Percentiles rank a stretch among this genome's conserved stretches.
Evolutionary conservation across 176 grass and related monocot genomes (phyloP).

Genomic region (Aegilops bicornis): DNA sequence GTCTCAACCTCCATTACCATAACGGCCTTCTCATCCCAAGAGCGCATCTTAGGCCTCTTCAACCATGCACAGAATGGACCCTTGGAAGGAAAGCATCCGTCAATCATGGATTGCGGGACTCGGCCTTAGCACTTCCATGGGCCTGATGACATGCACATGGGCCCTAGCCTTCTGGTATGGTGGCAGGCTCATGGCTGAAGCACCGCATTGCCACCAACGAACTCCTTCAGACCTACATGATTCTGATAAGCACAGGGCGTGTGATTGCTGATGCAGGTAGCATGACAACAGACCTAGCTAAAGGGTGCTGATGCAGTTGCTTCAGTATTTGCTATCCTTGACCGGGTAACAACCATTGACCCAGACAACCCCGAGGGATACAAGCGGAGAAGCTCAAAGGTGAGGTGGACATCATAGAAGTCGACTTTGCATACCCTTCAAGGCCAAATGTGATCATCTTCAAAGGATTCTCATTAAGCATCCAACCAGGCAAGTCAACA

Average conservation of each 20-base stretch:
- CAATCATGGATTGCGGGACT: constrained; percentile 83
- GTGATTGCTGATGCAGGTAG: constrained; percentile 90
- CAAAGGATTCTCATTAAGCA: constrained; percentile 70
- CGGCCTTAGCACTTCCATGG: constrained; percentile 65
- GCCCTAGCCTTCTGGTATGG: constrained; percentile 90
- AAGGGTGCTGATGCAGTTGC: constrained; percentile 78
- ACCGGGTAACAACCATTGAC: constrained; percentile 60
- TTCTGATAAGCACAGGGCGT: constrained; percentile 78
- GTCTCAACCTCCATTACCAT: constrained; percentile 75
- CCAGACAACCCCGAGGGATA: constrained; percentile 54
- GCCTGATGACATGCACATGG: constrained; percentile 73
- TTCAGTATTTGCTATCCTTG: constrained; percentile 73
- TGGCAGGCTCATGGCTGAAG: constrained; percentile 55
- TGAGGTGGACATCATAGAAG: constrained; percentile 60
- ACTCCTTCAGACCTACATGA: constrained; percentile 78
- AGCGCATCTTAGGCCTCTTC: constrained; percentile 65
- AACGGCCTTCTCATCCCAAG: constrained; percentile 85
- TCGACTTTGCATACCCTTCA: constrained; percentile 72
- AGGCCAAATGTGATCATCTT: constrained; percentile 65
- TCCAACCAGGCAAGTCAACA: constrained; percentile 70
- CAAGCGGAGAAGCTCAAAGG: constrained; percentile 54
- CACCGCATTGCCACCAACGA: constrained; percentile 55
- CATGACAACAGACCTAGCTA: constrained; percentile 85
- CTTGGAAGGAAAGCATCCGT: constrained; percentile 48
- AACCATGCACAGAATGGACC: constrained; percentile 58